Percentiles rank a stretch among this genome's conserved stretches.
Conservation (phyloP, 257 asterid species). For the Solanum appendiculatum region DNA sequence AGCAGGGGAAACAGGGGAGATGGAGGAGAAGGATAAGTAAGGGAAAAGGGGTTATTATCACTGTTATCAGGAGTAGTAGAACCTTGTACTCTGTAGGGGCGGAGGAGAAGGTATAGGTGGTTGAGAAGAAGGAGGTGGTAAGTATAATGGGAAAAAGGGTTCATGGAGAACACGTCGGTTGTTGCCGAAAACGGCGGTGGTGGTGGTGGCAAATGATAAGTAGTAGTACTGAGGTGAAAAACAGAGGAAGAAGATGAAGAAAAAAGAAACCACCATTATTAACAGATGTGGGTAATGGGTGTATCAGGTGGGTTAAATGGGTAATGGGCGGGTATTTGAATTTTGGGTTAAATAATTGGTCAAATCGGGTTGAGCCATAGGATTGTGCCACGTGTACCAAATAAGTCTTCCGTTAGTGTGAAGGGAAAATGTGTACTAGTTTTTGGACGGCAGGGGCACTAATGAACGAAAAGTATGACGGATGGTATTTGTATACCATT, state of each 20-base stretch:
- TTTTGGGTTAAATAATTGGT: too few species aligned
- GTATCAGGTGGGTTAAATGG: too few species aligned
- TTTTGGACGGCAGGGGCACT: too few species aligned
- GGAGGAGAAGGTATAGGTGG: background rate
- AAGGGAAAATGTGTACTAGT: too few species aligned
- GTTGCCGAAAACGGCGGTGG: background rate
- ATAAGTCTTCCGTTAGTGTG: too few species aligned
- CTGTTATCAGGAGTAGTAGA: background rate
- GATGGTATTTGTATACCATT: too few species aligned
- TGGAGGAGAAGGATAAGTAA: background rate
- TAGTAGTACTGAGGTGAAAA: background rate
- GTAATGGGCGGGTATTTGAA: too few species aligned
- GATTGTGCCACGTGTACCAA: too few species aligned
- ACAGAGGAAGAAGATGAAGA: background rate
- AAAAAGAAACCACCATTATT: background rate
- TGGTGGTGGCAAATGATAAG: background rate
- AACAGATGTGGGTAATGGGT: background rate
- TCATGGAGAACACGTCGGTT: conserved; percentile 15
- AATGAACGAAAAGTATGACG: too few species aligned
- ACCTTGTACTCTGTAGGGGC: background rate
- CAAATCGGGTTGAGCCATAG: too few species aligned
- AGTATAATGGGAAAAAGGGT: background rate
- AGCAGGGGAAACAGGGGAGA: background rate
- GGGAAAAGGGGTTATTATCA: background rate
- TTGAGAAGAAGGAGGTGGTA: background rate